Conservation (phyloP, 2,329 filamentous ascomycete species). For the Malbranchea cinnamomea region DNA sequence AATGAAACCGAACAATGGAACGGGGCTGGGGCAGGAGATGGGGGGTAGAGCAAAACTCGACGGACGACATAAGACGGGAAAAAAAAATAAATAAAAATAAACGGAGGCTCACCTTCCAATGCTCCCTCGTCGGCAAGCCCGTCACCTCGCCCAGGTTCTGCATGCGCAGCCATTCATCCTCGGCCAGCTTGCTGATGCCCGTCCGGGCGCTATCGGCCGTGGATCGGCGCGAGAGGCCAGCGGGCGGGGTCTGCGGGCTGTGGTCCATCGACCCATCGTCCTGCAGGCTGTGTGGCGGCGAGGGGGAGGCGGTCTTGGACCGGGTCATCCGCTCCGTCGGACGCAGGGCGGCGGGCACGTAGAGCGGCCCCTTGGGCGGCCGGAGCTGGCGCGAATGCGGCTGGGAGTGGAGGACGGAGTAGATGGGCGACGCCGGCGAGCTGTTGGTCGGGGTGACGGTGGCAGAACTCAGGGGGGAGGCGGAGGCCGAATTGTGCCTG, state of each 20-base stretch:
- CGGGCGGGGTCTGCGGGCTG: constrained; percentile 22
- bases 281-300: constrained; percentile 39
- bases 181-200: constrained; percentile 33
- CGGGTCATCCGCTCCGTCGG: constrained; percentile 41
- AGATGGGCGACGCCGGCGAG: constrained; percentile 38
- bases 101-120: constrained; percentile 55
- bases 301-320: constrained; percentile 30
- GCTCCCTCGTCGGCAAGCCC: constrained; percentile 45
- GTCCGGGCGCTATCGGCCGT: constrained; percentile 27
- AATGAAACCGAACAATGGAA: too few species aligned
- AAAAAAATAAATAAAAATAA: not conserved
- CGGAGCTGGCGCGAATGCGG: constrained; percentile 41
- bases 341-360: constrained; percentile 47
- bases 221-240: constrained; percentile 23
- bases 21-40: not conserved
- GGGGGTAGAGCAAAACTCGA: not conserved
- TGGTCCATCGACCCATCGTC: constrained; percentile 41
- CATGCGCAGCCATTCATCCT: constrained; percentile 38
- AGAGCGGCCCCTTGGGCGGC: constrained; percentile 44
- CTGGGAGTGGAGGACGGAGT: constrained; percentile 18
- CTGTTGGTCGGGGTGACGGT: constrained; percentile 38
- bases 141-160: constrained; percentile 41
- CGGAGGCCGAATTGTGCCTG: too few species aligned
- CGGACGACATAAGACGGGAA: not conserved
- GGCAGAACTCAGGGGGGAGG: constrained; percentile 32